phyloP scores from a whole-genome alignment of 257 asterid species.

The Ehretia macrophylla region DNA sequence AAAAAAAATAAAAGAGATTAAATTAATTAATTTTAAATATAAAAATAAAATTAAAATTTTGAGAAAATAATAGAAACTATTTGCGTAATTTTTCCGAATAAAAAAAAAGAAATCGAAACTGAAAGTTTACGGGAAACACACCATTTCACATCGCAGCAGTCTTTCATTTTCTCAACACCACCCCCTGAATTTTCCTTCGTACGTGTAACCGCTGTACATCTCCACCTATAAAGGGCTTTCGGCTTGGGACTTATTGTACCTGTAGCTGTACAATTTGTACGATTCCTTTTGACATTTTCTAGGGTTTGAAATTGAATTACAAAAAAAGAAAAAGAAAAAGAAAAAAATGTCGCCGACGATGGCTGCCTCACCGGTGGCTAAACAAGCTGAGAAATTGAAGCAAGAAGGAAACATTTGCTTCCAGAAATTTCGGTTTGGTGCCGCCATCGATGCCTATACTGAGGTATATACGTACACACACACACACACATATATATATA shows the following conservation, averaged over 20 bases:
- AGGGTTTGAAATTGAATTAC: background rate
- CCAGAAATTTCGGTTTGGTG: slow-evolving; percentile 57
- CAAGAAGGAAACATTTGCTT: slow-evolving; percentile 71
- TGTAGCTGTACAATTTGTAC: background rate
- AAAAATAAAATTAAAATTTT: no score
- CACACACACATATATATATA: no score
- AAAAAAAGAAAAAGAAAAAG: no score
- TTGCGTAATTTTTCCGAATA: no score
- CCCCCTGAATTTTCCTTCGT: background rate
- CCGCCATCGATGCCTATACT: slow-evolving; percentile 93
- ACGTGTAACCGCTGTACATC: background rate
- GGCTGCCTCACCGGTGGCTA: slow-evolving; percentile 30
- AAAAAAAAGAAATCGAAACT: no score
- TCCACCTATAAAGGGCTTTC: background rate
- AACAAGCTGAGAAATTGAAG: slow-evolving; percentile 79
- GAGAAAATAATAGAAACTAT: no score
- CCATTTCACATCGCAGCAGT: background rate
- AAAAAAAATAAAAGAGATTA: no score
- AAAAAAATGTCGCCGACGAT: slow-evolving; percentile 51
- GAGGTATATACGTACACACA: slow-evolving; percentile 65
- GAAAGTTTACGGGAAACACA: background rate
- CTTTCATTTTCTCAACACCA: no score
- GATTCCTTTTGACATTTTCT: background rate
- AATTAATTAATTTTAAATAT: no score
- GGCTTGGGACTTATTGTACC: background rate